Conservation (phyloP, 805 yeast genomes). For the Priceomyces castillae region DNA sequence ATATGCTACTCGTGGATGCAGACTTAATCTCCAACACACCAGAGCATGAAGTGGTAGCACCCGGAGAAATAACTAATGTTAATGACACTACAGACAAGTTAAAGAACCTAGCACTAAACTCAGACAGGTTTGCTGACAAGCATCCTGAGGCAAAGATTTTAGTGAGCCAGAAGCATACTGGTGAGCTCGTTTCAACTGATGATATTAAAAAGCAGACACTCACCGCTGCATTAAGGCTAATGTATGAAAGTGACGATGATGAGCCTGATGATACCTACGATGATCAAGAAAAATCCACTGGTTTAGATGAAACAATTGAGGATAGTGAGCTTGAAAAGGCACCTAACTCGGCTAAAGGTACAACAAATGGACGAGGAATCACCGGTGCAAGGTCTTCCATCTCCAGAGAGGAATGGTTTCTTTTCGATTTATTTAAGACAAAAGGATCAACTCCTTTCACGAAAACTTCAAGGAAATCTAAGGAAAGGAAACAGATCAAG, state of each 20-base stretch:
- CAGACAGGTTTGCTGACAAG: constrained; percentile 28
- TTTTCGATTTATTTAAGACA: constrained; percentile 55
- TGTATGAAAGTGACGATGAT: constrained; percentile 78
- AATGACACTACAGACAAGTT: constrained; percentile 1
- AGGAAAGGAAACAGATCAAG: constrained; percentile 50
- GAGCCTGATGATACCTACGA: constrained; percentile 76
- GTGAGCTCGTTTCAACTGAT: constrained; percentile 19
- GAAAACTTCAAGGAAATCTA: constrained; percentile 49
- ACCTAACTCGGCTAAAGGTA: background rate
- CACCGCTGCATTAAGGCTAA: constrained; percentile 55
- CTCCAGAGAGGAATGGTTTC: constrained; percentile 48
- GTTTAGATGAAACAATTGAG: constrained; percentile 15
- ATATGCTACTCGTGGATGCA: constrained; percentile 63
- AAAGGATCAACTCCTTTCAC: constrained; percentile 43
- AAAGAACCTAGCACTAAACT: constrained; percentile 25
- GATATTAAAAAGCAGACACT: constrained; percentile 57
- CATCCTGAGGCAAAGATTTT: constrained; percentile 21
- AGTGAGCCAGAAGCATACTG: constrained; percentile 31
- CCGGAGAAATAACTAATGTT: constrained; percentile 1
- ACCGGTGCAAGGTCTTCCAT: constrained; percentile 16
- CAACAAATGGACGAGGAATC: background rate
- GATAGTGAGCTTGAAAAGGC: constrained; percentile 5
- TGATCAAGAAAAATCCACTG: constrained; percentile 48
- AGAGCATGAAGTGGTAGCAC: constrained; percentile 8
- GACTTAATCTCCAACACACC: constrained; percentile 30